Evolutionary conservation across 163 green algal species (phyloP), one percentile per base, ranked within the genome.

Genomic region (Trebouxiophyceae sp.): DNA sequence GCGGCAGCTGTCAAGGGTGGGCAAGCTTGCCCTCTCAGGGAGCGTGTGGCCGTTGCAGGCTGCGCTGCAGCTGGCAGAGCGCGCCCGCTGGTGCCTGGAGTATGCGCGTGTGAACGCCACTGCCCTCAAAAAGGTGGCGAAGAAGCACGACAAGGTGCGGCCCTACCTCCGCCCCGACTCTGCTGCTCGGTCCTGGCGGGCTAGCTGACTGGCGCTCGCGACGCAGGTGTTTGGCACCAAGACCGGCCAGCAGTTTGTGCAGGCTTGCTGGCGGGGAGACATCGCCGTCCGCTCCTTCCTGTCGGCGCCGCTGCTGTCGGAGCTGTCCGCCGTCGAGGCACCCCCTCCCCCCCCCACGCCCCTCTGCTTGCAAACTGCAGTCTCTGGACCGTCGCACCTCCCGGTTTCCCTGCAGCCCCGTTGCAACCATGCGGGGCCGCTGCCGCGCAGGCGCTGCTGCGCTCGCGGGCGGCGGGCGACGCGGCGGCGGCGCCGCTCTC

Each of bases 71-170:
- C 54, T 73, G 22, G 67, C 67, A 33, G 60, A 62, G n/a, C 28
- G 46, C 7, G 62, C 68, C 2, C 46, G 50, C 26, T 75, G 68
- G 68, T 70, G 62, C 26, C 31, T 46, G 8, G 27, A 69, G 24
- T 75, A 70, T 44, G 68, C 68, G 32, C 45, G 30, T 3, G 33
- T 66, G 19, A 75, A 75, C 44, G 63, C 68, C 8, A 33, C 60
- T 2, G 62, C 45, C 3, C 56, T 75, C 28, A 47, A 62, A 26
- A 75, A 75, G 33, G 70, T 75, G 34, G 57, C 62, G 4, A 68
- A 75, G 34, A 68, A 75, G 57, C 58, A 75, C 45, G 68, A 69
- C 68, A 75, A 68, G 62, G 32, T 64, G 33, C 31, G n/a, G n/a
- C n/a, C n/a, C n/a, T n/a, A n/a, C n/a, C n/a, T n/a, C n/a, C n/a